Percentiles rank a stretch among this genome's conserved stretches.
phyloP scores from a whole-genome alignment of 805 yeast genomes.

The Wickerhamiella australiensis region DNA sequence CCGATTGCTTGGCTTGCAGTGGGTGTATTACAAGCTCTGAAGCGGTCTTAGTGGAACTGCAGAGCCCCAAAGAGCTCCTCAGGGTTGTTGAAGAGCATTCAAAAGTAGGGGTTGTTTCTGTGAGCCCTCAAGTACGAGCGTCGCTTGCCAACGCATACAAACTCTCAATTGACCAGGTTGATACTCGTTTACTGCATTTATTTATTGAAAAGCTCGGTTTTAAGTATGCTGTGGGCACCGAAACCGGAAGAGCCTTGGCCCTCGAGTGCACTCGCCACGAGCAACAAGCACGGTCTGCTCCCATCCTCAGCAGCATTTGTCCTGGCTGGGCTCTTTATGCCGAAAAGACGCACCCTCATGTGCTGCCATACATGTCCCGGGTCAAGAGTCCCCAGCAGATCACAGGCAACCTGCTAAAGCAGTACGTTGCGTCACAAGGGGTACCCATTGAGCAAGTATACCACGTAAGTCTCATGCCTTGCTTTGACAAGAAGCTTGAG shows the following conservation, averaged over 20 bases:
- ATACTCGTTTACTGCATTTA: constrained; percentile 46
- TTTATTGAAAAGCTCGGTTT: constrained; percentile 55
- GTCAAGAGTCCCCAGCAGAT: constrained; percentile 90
- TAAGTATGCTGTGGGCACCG: constrained; percentile 67
- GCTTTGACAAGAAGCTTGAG: constrained; percentile 92
- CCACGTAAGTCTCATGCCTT: constrained; percentile 88
- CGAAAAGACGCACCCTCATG: constrained; percentile 85
- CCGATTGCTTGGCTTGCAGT: constrained; percentile 91
- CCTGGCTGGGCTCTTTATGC: constrained; percentile 97
- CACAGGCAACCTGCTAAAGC: constrained; percentile 67
- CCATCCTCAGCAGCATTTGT: constrained; percentile 61
- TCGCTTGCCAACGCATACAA: constrained; percentile 62
- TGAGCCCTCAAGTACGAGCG: constrained; percentile 77
- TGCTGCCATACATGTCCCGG: constrained; percentile 55
- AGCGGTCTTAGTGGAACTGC: constrained; percentile 80
- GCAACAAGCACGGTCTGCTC: constrained; percentile 28
- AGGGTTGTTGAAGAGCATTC: constrained; percentile 37
- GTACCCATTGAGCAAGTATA: constrained; percentile 36
- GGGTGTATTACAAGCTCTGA: constrained; percentile 98
- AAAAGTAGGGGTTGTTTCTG: constrained; percentile 54
- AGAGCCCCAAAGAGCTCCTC: constrained; percentile 70
- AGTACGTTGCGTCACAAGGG: constrained; percentile 15
- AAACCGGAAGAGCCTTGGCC: constrained; percentile 63
- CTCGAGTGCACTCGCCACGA: constrained; percentile 39
- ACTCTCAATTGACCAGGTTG: constrained; percentile 43